Evolutionary conservation across 768 basidiomycete genomes (phyloP), one percentile per base, ranked within the genome.

Genomic region (Amanita inopinata): DNA sequence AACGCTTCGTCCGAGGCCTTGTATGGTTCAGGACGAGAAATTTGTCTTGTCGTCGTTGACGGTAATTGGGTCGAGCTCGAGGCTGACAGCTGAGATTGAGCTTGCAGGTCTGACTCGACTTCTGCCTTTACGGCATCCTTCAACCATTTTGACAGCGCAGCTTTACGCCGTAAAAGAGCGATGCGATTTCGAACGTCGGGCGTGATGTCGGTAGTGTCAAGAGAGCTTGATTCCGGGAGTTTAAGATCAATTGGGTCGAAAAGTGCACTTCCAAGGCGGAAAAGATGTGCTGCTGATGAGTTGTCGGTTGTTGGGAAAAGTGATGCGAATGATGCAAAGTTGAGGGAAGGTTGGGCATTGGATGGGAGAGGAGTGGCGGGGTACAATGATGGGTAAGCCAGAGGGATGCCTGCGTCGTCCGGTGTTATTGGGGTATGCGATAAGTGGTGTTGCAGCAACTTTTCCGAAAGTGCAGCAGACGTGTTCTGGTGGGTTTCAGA

Each of bases 241-340:
- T 66, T 66, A 22, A 87, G 73, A 48, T 84, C 74, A 36, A 94
- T 73, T 14, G 74, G 73, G 60, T 98, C 96, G 55, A 97, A 99
- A 0, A 99, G 67, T 1, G 88, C 87, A 14, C 73, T 73, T 2
- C 88, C 92, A 1, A 98, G 77, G n/a, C 84, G 80, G 67, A 92
- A 97, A 27, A 97, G 59, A 5, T 71, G 71, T 0, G 90, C 85
- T 52, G 90, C 83, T 49, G 75, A 75, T 0, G 83, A 76, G 5
- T 67, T 66, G 51, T 94, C 86, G 17, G 77, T 76, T 4, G 76
- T 60, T 4, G 80, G 71, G 58, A 90, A 89, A 15, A 88, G 64
- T 6, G 74, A 61, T 3, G 73, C 68, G 54, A 93, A 91, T 4
- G 89, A 83, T 3, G 75, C 69, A 59, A 98, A 98, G 28, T 77